Base-by-base conservation (phyloP, 768 basidiomycete species). In the Mycena leptocephala region DNA sequence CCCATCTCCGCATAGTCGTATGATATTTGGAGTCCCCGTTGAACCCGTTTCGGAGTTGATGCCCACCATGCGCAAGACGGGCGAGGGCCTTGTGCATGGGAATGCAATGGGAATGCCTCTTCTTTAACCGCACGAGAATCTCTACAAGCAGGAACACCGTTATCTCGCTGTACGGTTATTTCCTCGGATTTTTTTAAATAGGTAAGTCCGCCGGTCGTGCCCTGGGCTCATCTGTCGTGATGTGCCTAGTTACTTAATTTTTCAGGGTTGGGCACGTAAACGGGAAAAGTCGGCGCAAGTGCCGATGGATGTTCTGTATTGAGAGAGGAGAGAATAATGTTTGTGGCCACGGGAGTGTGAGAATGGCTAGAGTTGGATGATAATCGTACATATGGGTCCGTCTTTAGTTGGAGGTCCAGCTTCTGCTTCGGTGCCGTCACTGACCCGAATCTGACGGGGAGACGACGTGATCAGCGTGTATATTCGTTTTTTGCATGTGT, bases 251-350 rank as follows among this genome's bases (percentile, higher is more conserved):
- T 67, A 68, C 58, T 66, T 30, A 46, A 68, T 53, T 28, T 26
- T 39, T 61, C 73, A 74, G 73, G 73, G 73, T 63, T 68, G 48
- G 24, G 51, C 13, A 73, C 64, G 72, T 65, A 73, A 65, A 59
- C 3, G 32, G 56, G 33, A 4, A 3, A 32, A 35, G 32, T 16
- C 56, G 56, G 56, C 32, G 28, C 55, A 30, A 20, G 1, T 5
- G 13, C 11, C 55, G 20, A 24, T 22, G 30, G 1, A 8, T 26
- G 32, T n/a, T n/a, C n/a, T n/a, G n/a, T n/a, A n/a, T n/a, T n/a
- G n/a, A n/a, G n/a, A n/a, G n/a, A n/a, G n/a, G n/a, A n/a, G n/a
- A n/a, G n/a, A n/a, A n/a, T n/a, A n/a, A n/a, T n/a, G n/a, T n/a
- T n/a, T n/a, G n/a, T n/a, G n/a, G n/a, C n/a, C n/a, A n/a, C n/a